These are phyloP conservation scores for Cardamine occulta DNA, from an alignment of 345 rosid genomes.

Conservation along the genomic window DNA sequence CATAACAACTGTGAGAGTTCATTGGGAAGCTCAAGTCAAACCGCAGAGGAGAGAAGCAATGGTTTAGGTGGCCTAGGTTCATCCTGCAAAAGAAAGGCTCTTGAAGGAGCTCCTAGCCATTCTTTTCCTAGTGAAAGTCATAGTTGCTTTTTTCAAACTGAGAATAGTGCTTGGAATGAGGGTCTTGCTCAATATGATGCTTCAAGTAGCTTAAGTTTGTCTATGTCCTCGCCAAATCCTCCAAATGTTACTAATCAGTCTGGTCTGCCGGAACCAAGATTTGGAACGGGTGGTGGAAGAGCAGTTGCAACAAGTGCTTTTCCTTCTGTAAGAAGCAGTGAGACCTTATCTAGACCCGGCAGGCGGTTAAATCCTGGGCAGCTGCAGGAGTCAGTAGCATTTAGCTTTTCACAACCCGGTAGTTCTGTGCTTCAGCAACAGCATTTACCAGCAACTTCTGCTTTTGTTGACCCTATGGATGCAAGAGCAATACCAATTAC, in stretches of 20 bases:
- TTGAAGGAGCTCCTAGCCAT: slow-evolving; percentile 80
- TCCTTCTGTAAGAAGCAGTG: slow-evolving; percentile 56
- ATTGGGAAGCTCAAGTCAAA: slow-evolving; percentile 62
- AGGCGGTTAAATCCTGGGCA: slow-evolving; percentile 54
- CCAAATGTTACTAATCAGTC: slow-evolving; percentile 43
- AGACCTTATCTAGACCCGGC: slow-evolving; percentile 49
- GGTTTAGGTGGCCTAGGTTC: slow-evolving; percentile 65
- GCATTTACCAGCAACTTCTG: slow-evolving; percentile 42
- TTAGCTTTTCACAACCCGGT: slow-evolving; percentile 52
- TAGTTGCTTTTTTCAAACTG: slow-evolving; percentile 61
- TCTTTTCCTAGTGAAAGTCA: slow-evolving; percentile 64
- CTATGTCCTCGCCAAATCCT: slow-evolving; percentile 50
- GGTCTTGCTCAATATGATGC: slow-evolving; percentile 50
- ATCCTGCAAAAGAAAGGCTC: slow-evolving; percentile 90
- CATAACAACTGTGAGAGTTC: slow-evolving; percentile 46
- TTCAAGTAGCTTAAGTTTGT: slow-evolving; percentile 66
- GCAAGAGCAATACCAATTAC: slow-evolving; percentile 50
- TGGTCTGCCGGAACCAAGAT: slow-evolving; percentile 54
- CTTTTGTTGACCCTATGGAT: slow-evolving; percentile 52
- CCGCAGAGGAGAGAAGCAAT: slow-evolving; percentile 55
- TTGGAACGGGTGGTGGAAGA: slow-evolving; percentile 57
- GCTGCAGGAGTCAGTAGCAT: slow-evolving; percentile 53
- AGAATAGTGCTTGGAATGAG: slow-evolving; percentile 51
- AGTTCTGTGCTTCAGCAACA: slow-evolving; percentile 49
- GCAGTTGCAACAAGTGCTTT: slow-evolving; percentile 48